Conservation (phyloP, 2,329 filamentous ascomycete species). For the Magnaporthiopsis incrustans region DNA sequence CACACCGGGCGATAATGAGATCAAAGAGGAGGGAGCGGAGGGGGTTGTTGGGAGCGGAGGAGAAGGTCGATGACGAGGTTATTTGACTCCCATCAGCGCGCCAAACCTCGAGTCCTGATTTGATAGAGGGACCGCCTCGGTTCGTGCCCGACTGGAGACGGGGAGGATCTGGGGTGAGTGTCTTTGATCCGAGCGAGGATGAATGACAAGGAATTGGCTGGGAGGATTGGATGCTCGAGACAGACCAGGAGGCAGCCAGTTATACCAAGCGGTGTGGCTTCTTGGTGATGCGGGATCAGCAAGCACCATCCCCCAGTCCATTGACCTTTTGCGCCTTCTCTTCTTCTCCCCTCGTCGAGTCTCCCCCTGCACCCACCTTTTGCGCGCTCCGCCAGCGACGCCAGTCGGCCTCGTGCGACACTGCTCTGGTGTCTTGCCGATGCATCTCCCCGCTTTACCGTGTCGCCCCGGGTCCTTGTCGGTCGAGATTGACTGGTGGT, state of each 20-base stretch:
- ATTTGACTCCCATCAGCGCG: not conserved
- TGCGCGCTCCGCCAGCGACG: not conserved
- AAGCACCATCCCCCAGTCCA: not conserved
- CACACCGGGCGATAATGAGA: conserved; percentile 2
- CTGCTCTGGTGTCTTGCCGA: conserved; percentile 2
- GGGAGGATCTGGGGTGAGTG: not conserved
- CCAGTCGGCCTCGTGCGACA: conserved; percentile 2
- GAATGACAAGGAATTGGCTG: conserved; percentile 2
- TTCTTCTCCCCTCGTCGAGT: not conserved
- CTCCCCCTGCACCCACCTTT: conserved; percentile 1
- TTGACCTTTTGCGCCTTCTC: not conserved
- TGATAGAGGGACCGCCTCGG: conserved; percentile 2
- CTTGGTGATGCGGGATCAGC: conserved; percentile 2
- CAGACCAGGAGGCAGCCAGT: conserved; percentile 11
- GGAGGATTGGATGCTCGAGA: not conserved
- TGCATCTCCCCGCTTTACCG: conserved; percentile 11
- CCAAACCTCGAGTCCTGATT: conserved; percentile 1
- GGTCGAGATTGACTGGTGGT: conserved; percentile 20
- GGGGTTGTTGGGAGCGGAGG: not conserved
- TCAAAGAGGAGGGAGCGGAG: not conserved
- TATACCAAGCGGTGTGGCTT: conserved; percentile 10
- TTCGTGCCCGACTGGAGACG: conserved; percentile 1
- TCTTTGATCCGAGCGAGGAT: conserved; percentile 4
- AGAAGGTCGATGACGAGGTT: conserved; percentile 5
- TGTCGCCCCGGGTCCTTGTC: conserved; percentile 18